A percentile compares a stretch with the other conserved stretches of the same genome.
Conservation (phyloP, 257 asterid species). For the Solanum gracilifrons region DNA sequence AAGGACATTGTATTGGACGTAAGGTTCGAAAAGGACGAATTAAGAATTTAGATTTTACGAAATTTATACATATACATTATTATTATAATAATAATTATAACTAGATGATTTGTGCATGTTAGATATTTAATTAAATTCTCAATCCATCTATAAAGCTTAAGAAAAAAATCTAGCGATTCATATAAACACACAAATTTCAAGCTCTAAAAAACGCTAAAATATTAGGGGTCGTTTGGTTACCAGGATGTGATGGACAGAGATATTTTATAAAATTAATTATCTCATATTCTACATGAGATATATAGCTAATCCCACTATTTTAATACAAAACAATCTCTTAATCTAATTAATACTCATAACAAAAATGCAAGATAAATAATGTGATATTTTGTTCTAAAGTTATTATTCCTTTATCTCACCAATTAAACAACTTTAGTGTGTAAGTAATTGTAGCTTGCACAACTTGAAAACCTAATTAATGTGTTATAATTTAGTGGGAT, state of each 20-base stretch:
- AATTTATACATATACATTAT: no score
- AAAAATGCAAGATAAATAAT: neutral
- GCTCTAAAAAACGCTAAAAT: no score
- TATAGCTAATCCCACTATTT: neutral
- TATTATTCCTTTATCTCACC: neutral
- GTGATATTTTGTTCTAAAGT: neutral
- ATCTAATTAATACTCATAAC: neutral
- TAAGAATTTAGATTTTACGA: no score
- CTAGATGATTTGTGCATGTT: no score
- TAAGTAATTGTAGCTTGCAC: neutral
- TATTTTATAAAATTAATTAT: neutral
- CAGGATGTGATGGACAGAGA: neutral
- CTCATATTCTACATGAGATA: neutral
- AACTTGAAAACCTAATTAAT: neutral
- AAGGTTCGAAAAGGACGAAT: no score
- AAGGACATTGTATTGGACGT: neutral
- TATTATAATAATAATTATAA: no score
- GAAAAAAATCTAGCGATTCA: neutral
- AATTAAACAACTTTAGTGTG: neutral
- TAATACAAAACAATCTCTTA: no score
- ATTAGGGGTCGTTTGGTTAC: neutral
- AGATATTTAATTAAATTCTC: no score
- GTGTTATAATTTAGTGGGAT: neutral
- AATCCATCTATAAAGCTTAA: no score
- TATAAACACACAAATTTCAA: neutral